Percentiles rank a stretch among this genome's conserved stretches.
Evolutionary conservation across 345 rosid genomes (phyloP).

Genomic region (Trapa incisa): DNA sequence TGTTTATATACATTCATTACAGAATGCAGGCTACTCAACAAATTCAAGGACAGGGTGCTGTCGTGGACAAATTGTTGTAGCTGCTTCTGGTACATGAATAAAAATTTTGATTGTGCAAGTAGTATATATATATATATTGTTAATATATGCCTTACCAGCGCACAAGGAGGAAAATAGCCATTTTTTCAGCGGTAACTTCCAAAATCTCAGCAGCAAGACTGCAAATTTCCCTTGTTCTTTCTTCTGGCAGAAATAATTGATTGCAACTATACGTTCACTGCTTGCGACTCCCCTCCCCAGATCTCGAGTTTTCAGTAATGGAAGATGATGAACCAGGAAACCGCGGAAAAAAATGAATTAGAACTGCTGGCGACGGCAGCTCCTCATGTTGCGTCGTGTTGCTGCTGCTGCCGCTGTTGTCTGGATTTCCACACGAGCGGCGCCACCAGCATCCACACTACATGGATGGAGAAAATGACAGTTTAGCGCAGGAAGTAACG

Average conservation of each 20-base stretch:
- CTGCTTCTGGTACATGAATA: too few relatives aligned
- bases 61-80: too few relatives aligned
- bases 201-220: background rate
- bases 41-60: too few relatives aligned
- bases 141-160: too few relatives aligned
- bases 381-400: constrained; percentile 16
- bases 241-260: background rate
- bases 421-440: constrained; percentile 49
- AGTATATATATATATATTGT: too few relatives aligned
- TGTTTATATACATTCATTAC: too few relatives aligned
- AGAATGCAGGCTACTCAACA: too few relatives aligned
- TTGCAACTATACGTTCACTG: background rate
- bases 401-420: constrained; percentile 13
- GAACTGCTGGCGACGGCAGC: background rate
- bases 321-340: background rate
- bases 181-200: background rate
- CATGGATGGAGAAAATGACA: background rate
- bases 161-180: background rate
- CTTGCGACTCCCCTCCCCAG: background rate
- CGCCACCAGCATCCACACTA: constrained; percentile 92
- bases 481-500: too few relatives aligned
- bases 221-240: background rate
- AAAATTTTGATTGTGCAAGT: too few relatives aligned
- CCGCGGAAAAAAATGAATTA: background rate
- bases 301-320: background rate